Conservation (phyloP, 805 yeast species). For the Ogataea saltuana region DNA sequence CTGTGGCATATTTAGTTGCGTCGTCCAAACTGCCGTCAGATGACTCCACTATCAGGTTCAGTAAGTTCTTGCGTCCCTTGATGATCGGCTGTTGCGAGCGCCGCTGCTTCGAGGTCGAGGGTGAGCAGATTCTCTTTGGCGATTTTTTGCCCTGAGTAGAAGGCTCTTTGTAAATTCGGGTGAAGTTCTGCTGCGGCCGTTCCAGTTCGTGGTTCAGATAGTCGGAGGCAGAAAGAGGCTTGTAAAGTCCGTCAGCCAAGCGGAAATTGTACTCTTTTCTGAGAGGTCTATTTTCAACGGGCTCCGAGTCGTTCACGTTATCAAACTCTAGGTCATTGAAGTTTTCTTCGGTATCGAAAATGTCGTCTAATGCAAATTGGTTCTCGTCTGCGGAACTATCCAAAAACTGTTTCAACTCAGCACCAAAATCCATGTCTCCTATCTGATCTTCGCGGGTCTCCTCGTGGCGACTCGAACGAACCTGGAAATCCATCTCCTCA, state of each 20-base stretch:
- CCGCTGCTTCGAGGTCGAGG: slow-evolving; percentile 33
- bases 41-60: slow-evolving; percentile 58
- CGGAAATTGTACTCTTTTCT: slow-evolving; percentile 1
- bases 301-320: slow-evolving; percentile 4
- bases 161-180: slow-evolving; percentile 3
- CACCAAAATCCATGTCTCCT: slow-evolving; percentile 23
- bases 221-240: slow-evolving; percentile 5
- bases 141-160: slow-evolving; percentile 31
- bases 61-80: slow-evolving; percentile 31
- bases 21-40: slow-evolving; percentile 60
- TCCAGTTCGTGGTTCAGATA: background rate
- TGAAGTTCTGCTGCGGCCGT: background rate
- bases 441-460: slow-evolving; percentile 16
- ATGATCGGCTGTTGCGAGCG: slow-evolving; percentile 36
- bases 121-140: slow-evolving; percentile 47
- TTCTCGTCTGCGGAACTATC: slow-evolving; percentile 18
- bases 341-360: slow-evolving; percentile 23
- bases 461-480: slow-evolving; percentile 27
- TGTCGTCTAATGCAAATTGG: slow-evolving; percentile 22
- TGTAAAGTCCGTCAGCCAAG: slow-evolving; percentile 6
- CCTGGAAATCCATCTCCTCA: slow-evolving; percentile 40
- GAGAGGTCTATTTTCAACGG: background rate
- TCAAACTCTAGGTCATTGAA: slow-evolving; percentile 27
- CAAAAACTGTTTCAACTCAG: slow-evolving; percentile 23
- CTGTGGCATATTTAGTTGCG: slow-evolving; percentile 71